Evolutionary conservation across 495 filamentous ascomycete genomes (phyloP), one percentile per base, ranked within the genome.

Genomic region (Chaetomium cochliodes): DNA sequence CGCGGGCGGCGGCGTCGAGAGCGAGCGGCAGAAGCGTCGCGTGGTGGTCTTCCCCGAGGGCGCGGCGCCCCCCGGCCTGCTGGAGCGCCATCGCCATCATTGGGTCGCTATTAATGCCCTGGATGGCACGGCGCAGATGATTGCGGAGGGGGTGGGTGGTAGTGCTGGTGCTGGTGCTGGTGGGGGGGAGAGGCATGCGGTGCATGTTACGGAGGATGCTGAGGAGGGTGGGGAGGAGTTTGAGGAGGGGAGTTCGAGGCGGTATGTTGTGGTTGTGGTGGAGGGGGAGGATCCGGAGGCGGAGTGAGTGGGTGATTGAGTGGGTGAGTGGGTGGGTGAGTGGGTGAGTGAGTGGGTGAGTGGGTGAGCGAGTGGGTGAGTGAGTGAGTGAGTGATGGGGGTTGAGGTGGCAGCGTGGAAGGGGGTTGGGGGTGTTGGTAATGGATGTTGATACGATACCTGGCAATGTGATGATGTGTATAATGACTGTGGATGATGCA

Each of bases 1-100:
- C 18, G 54, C 47, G 28, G 28, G 28, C 4, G 16, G 63, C 2
- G 65, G 44, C 7, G 22, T 55, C 0, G 69, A 57, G 20, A 44
- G 57, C 16, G 42, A 55, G 30, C 41, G 47, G 20, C 44, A 37
- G 28, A 73, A 72, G 54, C 64, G 67, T 6, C 69, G 71, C 22
- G 73, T 73, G 13, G 71, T 73, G 11, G 73, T 75, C 7, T 75
- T 75, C 30, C 61, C 67, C 37, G 73, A 75, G 60, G 71, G 64
- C 4, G 18, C 65, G 9, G 73, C 69, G 8, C 65, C 73, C 33
- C 67, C 67, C 6, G 73, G 68, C 28, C 25, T 75, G 53, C 63
- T 75, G 12, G 58, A 39, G 20, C 60, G 68, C 2, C 61, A 69
- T 5, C 64, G 67, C 46, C 71, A 75, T 22, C 71, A 75, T 52